phyloP scores from a whole-genome alignment of 1,284 basidiomycete species.

The Austroboletus novae-zelandiae region DNA sequence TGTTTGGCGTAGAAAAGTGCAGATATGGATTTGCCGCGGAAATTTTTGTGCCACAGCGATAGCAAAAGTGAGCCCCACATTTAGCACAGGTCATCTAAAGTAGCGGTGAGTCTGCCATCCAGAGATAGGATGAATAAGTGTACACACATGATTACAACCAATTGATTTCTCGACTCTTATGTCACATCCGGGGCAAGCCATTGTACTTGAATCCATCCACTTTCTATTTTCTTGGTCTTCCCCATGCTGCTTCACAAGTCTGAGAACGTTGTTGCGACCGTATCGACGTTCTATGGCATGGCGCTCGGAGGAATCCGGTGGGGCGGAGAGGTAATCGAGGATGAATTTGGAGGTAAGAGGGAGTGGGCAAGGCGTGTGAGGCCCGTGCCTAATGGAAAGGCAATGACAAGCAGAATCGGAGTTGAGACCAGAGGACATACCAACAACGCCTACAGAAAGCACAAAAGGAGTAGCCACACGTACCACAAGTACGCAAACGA shows the following conservation, averaged over 20 bases:
- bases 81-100: slow-evolving; percentile 70
- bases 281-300: slow-evolving; percentile 55
- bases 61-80: slow-evolving; percentile 75
- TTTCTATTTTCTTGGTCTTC: slow-evolving; percentile 66
- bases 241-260: slow-evolving; percentile 55
- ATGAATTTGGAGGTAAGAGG: slow-evolving; percentile 60
- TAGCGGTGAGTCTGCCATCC: slow-evolving; percentile 3
- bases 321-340: slow-evolving; percentile 56
- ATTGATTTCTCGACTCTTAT: slow-evolving; percentile 70
- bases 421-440: slow-evolving; percentile 36
- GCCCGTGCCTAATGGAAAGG: slow-evolving; percentile 61
- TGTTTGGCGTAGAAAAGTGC: slow-evolving; percentile 63
- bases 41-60: slow-evolving; percentile 63
- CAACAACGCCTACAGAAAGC: slow-evolving; percentile 73
- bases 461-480: slow-evolving; percentile 71
- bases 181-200: slow-evolving; percentile 67
- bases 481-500: slow-evolving; percentile 62
- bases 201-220: slow-evolving; percentile 63
- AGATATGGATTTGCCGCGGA: slow-evolving; percentile 54
- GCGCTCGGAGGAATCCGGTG: slow-evolving; percentile 48
- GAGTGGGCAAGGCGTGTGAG: slow-evolving; percentile 62
- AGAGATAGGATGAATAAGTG: not conserved
- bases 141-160: slow-evolving; percentile 75
- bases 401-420: slow-evolving; percentile 1
- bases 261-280: slow-evolving; percentile 54